phyloP scores from a whole-genome alignment of 2,329 filamentous ascomycete species.

The Sphaerulina vaccinii region DNA sequence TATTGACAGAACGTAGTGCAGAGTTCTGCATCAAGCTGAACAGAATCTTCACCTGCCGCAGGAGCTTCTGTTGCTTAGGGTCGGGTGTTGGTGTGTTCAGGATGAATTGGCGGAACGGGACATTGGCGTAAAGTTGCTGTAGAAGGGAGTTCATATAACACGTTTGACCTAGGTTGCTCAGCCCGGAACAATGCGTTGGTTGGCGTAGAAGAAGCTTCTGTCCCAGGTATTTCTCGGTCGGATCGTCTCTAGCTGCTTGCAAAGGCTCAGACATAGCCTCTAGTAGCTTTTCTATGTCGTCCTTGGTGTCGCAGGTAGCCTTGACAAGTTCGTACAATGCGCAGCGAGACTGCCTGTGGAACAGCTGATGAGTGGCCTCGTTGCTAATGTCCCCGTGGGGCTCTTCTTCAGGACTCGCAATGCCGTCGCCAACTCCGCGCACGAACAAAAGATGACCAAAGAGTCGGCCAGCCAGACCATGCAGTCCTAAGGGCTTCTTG shows the following conservation, averaged over 20 bases:
- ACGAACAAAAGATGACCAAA: constrained; percentile 33
- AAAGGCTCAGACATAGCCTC: constrained; percentile 18
- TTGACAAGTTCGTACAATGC: constrained; percentile 29
- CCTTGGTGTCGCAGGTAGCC: constrained; percentile 20
- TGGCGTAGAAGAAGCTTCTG: constrained; percentile 46
- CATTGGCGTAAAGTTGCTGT: constrained; percentile 95
- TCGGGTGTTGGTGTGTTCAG: constrained; percentile 48
- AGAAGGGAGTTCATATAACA: constrained; percentile 96
- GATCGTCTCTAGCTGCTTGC: constrained; percentile 3
- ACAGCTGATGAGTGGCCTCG: background rate
- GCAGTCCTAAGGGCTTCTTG: constrained; percentile 33
- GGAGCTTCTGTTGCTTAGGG: constrained; percentile 62
- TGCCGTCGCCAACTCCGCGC: background rate
- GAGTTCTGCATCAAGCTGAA: constrained; percentile 87
- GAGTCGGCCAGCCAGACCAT: constrained; percentile 26
- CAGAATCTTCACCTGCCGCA: constrained; percentile 74
- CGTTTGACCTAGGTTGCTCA: constrained; percentile 91
- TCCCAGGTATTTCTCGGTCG: constrained; percentile 23
- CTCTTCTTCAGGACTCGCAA: background rate
- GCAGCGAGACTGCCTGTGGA: constrained; percentile 21
- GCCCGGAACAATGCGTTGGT: constrained; percentile 47
- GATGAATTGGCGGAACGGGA: constrained; percentile 81
- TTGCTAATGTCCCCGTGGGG: background rate
- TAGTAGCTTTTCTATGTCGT: constrained; percentile 22
- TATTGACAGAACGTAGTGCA: constrained; percentile 70